Evolutionary conservation across 768 basidiomycete genomes (phyloP).

Genomic region (Lentinus brumalis): DNA sequence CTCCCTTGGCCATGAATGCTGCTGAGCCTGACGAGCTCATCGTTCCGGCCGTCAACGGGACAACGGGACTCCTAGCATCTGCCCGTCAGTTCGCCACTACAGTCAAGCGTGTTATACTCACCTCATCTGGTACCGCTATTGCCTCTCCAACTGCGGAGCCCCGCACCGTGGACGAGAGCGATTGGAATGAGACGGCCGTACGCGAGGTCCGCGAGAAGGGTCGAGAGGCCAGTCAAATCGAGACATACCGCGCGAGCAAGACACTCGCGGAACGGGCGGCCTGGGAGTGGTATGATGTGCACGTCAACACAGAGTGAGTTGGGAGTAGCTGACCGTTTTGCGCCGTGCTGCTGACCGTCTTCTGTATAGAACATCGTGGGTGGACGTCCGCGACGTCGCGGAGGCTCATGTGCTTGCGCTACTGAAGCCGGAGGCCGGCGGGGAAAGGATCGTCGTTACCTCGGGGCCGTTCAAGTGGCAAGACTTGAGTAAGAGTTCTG

Average conservation of each 20-base stretch:
- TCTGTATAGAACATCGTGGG: background rate
- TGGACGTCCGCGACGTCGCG: slow-evolving; percentile 58
- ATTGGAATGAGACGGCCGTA: slow-evolving; percentile 61
- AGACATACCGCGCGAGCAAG: slow-evolving; percentile 59
- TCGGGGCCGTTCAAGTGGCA: slow-evolving; percentile 28
- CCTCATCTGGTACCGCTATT: slow-evolving; percentile 52
- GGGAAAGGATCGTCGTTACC: slow-evolving; percentile 57
- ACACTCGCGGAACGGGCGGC: slow-evolving; percentile 50
- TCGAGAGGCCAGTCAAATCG: slow-evolving; percentile 23
- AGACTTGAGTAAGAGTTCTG: slow-evolving; percentile 5
- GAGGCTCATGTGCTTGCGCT: slow-evolving; percentile 54
- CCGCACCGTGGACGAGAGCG: slow-evolving; percentile 43
- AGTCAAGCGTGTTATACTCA: slow-evolving; percentile 43
- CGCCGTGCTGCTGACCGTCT: too few species aligned
- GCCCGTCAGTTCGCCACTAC: slow-evolving; percentile 58
- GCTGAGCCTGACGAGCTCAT: slow-evolving; percentile 56
- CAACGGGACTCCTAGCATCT: slow-evolving; percentile 42
- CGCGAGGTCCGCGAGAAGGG: slow-evolving; percentile 40
- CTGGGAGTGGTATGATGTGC: background rate
- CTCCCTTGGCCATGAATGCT: slow-evolving; percentile 23
- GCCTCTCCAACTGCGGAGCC: slow-evolving; percentile 31
- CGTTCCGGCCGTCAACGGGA: background rate
- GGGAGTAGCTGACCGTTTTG: background rate
- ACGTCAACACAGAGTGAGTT: background rate
- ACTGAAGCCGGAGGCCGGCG: slow-evolving; percentile 50